These are phyloP conservation scores for Pichia sp. DNA, from an alignment of 1,139 yeast species.

Conservation along the genomic window DNA sequence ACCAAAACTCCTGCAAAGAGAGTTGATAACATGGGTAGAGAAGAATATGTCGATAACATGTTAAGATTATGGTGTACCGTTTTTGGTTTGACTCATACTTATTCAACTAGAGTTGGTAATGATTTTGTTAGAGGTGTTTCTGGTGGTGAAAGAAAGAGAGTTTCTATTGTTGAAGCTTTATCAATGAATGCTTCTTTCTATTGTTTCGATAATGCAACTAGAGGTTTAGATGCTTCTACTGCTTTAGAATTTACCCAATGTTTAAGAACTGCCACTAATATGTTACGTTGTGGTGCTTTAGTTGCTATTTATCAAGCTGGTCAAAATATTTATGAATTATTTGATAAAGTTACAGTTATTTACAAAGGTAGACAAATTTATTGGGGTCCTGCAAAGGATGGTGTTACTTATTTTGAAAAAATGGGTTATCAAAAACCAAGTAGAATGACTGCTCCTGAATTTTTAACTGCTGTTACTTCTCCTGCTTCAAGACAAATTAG, in stretches of 20 bases:
- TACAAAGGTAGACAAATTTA: slow-evolving; percentile 74
- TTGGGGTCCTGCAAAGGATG: slow-evolving; percentile 54
- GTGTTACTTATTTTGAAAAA: slow-evolving; percentile 53
- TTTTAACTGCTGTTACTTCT: slow-evolving; percentile 66
- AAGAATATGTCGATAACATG: slow-evolving; percentile 42
- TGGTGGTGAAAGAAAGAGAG: slow-evolving; percentile 83
- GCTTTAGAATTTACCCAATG: slow-evolving; percentile 69
- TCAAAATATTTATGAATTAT: slow-evolving; percentile 67
- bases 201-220: slow-evolving; percentile 71
- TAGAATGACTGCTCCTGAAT: slow-evolving; percentile 83
- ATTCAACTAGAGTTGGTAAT: slow-evolving; percentile 47
- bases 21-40: slow-evolving; percentile 43
- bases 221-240: slow-evolving; percentile 71
- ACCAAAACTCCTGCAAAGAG: slow-evolving; percentile 55
- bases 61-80: slow-evolving; percentile 50
- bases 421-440: slow-evolving; percentile 70
- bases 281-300: slow-evolving; percentile 53
- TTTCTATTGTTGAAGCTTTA: slow-evolving; percentile 66
- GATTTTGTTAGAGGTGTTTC: slow-evolving; percentile 75
- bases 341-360: slow-evolving; percentile 64
- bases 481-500: slow-evolving; percentile 59
- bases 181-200: slow-evolving; percentile 58
- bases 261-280: slow-evolving; percentile 53
- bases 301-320: slow-evolving; percentile 79
- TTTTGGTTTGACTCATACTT: slow-evolving; percentile 55